Percentiles rank a stretch among this genome's conserved stretches.
Evolutionary conservation across 768 basidiomycete genomes (phyloP).

Genomic region (Rhodotorula kratochvilovae): DNA sequence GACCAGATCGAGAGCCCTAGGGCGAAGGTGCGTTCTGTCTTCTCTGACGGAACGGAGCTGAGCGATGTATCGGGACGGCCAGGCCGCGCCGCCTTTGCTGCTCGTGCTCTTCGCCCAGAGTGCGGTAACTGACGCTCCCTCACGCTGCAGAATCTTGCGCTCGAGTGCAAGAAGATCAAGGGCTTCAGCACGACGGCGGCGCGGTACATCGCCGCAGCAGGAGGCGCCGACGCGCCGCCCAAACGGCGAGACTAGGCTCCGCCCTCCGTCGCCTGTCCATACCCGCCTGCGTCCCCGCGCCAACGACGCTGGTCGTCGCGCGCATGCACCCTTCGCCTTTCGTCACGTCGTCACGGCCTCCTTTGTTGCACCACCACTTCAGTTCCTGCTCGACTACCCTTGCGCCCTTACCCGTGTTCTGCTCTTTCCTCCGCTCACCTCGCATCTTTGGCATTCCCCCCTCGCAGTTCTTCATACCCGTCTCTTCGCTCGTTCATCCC

Average conservation of each 20-base stretch:
- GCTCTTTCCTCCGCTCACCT: no score
- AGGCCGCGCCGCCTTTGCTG: constrained; percentile 45
- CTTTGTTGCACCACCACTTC: no score
- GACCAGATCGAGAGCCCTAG: constrained; percentile 55
- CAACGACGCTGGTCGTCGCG: not conserved
- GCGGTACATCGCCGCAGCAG: constrained; percentile 31
- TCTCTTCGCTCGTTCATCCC: no score
- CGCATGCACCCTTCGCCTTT: no score
- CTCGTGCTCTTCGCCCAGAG: constrained; percentile 49
- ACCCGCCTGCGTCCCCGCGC: not conserved
- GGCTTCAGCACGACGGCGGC: constrained; percentile 39
- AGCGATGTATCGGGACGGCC: no score
- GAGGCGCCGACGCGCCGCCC: not conserved
- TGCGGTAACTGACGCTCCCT: not conserved
- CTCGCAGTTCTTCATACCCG: no score
- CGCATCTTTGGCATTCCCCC: no score
- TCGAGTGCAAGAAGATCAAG: constrained; percentile 46
- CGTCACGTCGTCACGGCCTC: no score
- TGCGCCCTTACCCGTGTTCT: no score
- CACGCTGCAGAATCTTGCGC: constrained; percentile 34
- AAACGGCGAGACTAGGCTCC: not conserved
- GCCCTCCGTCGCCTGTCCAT: not conserved
- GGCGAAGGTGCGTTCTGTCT: constrained; percentile 29
- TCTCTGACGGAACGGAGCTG: no score
- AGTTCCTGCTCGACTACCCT: no score